Conservation (phyloP, 179 eudicot genomes). For the Pouteria campechiana region DNA sequence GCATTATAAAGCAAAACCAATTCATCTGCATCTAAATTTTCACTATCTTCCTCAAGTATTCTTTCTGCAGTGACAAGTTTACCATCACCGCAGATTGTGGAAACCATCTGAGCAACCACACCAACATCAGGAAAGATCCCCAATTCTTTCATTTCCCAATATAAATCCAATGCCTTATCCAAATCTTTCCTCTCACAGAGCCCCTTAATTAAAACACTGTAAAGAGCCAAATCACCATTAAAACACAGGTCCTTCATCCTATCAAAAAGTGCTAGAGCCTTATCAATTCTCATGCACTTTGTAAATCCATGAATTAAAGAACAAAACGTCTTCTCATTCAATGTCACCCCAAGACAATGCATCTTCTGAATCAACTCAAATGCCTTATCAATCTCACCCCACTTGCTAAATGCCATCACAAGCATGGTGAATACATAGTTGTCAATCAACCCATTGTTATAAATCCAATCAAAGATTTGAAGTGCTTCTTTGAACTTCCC, state of each 20-base stretch:
- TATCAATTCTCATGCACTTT: constrained; percentile 41
- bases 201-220: constrained; percentile 56
- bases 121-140: constrained; percentile 54
- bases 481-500: constrained; percentile 54
- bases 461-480: constrained; percentile 37
- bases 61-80: too few species aligned
- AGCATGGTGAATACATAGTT: constrained; percentile 44
- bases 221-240: constrained; percentile 41
- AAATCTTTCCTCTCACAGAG: constrained; percentile 42
- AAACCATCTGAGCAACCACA: constrained; percentile 39
- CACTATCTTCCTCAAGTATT: constrained; percentile 30
- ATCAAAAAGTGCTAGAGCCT: constrained; percentile 46
- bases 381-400: constrained; percentile 69
- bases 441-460: constrained; percentile 57
- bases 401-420: constrained; percentile 50
- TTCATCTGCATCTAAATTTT: constrained; percentile 18
- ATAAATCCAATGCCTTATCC: constrained; percentile 40
- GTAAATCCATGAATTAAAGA: constrained; percentile 74
- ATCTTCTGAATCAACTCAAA: constrained; percentile 56
- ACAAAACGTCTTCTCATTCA: constrained; percentile 63
- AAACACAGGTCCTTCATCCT: constrained; percentile 48
- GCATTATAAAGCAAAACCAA: constrained; percentile 28
- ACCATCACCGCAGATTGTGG: constrained; percentile 20
- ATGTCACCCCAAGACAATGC: constrained; percentile 20
- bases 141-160: constrained; percentile 29